Conservation (phyloP, 257 asterid species). For the Solanum sejunctum region DNA sequence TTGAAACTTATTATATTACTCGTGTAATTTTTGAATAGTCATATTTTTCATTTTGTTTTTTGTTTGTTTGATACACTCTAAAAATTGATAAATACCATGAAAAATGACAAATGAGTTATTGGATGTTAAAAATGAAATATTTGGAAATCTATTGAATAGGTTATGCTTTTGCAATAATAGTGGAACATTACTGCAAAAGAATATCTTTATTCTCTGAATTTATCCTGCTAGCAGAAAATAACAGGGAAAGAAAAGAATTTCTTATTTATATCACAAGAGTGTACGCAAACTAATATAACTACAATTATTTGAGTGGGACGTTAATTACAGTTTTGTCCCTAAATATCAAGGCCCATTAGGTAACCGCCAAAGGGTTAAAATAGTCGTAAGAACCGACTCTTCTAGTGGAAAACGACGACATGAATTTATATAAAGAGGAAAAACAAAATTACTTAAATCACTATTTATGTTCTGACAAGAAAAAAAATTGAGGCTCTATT, state of each 20-base stretch:
- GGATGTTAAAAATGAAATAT: neutral
- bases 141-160: neutral
- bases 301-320: neutral
- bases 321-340: neutral
- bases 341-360: too few relatives aligned
- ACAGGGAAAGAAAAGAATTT: neutral
- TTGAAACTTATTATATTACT: neutral
- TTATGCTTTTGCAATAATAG: neutral
- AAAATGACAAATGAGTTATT: neutral
- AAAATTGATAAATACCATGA: neutral
- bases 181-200: neutral
- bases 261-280: neutral
- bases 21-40: neutral
- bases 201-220: neutral
- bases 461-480: too few relatives aligned
- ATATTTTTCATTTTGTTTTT: too few relatives aligned
- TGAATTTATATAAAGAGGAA: neutral
- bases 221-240: neutral
- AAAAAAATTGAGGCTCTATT: neutral
- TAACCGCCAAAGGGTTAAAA: neutral
- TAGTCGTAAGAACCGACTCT: neutral
- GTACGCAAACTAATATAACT: neutral
- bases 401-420: neutral
- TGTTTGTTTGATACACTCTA: too few relatives aligned
- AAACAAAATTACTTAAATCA: neutral